Percentiles rank a stretch among this genome's conserved stretches.
phyloP scores from a whole-genome alignment of 2,329 filamentous ascomycete species.

The Nigrospora osmanthi region DNA sequence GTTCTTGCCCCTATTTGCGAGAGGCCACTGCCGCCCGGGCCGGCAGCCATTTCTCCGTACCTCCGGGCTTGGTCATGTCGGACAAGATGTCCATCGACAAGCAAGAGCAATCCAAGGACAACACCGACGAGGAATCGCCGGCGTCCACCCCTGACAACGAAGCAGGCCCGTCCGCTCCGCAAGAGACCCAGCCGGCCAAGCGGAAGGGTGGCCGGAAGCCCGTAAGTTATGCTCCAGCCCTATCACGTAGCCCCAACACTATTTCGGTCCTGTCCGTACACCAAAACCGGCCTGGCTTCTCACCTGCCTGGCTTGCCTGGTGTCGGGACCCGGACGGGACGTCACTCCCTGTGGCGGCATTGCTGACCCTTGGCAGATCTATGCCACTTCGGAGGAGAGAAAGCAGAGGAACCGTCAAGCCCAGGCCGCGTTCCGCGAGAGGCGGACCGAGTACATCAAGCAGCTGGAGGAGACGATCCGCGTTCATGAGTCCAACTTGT shows the following conservation, averaged over 20 bases:
- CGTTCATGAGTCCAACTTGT: slow-evolving; percentile 88
- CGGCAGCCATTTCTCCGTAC: slow-evolving; percentile 27
- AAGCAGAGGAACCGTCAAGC: slow-evolving; percentile 97
- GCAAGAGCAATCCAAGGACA: slow-evolving; percentile 47
- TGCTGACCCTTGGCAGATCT: slow-evolving; percentile 56
- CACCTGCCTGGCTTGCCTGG: neutral
- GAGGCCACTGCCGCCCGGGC: slow-evolving; percentile 31
- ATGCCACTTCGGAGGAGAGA: slow-evolving; percentile 95
- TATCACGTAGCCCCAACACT: too few species aligned
- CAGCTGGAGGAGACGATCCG: slow-evolving; percentile 96
- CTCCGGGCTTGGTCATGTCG: slow-evolving; percentile 44
- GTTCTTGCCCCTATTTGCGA: slow-evolving; percentile 6
- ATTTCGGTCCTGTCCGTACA: neutral
- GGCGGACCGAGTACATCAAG: slow-evolving; percentile 98
- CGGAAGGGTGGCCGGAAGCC: slow-evolving; percentile 96
- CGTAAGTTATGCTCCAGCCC: slow-evolving; percentile 46
- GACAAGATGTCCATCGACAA: slow-evolving; percentile 62
- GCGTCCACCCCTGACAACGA: slow-evolving; percentile 55
- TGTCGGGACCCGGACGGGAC: neutral
- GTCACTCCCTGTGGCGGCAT: slow-evolving; percentile 1
- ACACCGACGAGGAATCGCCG: slow-evolving; percentile 55
- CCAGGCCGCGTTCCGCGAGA: slow-evolving; percentile 93
- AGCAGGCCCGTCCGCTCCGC: slow-evolving; percentile 28
- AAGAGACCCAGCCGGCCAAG: slow-evolving; percentile 66
- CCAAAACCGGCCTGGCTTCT: too few species aligned